Evolutionary conservation across 768 basidiomycete species (phyloP), one percentile per base, ranked within the genome.

Genomic region (Podaxis sp.): DNA sequence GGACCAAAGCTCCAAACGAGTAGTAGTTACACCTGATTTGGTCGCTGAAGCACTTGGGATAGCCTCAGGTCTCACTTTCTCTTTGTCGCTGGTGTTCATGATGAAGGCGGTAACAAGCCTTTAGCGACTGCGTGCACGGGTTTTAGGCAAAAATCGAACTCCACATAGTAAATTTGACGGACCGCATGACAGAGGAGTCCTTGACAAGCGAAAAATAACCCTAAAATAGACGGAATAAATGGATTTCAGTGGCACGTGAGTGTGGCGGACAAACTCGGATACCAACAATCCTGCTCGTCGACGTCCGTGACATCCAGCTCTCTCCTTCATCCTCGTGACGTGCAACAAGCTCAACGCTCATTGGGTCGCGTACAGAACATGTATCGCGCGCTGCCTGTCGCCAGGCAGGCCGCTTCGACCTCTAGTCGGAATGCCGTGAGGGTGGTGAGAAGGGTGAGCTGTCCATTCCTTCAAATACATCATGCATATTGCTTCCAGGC

Each of bases 401-500:
- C 81, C 48, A 82, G 80, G 74, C 83, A 79, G 67, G 78, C 78
- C 61, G 73, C 76, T 55, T 73, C 77, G 64, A 74, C 69, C 57
- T 74, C 79, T 53, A 76, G 78, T 44, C 77, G 80, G 72, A 77
- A 74, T 57, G 68, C 76, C 57, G 76, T 83, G 57, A 80, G 81
- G 71, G 80, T 83, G 56, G 73, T 77, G 65, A 79, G 83, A 74
- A 80, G 88, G 67, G 90, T 91, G 70, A 72, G 83, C 72, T 16
- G 66, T 61, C 37, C 37, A 36, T 54, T 48, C 11, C 23, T 25
- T 23, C 9, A 21, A 52, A 44, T 44, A 44, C 5, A 6, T 44
- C n/a, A 44, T 54, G 37, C 16, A 54, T 54, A 38, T 21, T 27
- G 50, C 57, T 28, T 5, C 47, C 28, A 32, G 28, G 28, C 28